Conservation (phyloP, 768 basidiomycete species). For the Cystobasidiopsis lactophilus region DNA sequence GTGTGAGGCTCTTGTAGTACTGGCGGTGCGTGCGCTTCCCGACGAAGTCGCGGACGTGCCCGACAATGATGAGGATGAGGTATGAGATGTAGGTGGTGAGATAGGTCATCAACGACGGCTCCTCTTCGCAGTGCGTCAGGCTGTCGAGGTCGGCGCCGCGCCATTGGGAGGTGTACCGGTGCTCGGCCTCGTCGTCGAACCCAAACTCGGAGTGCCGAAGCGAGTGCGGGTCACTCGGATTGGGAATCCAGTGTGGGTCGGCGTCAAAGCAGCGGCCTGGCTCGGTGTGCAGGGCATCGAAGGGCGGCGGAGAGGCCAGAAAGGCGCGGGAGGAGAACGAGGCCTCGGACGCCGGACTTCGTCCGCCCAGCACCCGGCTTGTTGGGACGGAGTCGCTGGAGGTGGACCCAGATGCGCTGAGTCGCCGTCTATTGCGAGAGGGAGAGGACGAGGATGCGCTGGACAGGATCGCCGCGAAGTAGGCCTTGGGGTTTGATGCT, state of each 20-base stretch:
- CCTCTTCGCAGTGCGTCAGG: conserved; percentile 32
- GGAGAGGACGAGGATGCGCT: too few relatives aligned
- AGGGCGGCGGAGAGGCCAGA: conserved; percentile 6
- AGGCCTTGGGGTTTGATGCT: too few relatives aligned
- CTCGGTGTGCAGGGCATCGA: not conserved
- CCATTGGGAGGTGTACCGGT: conserved; percentile 46
- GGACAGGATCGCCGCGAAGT: too few relatives aligned
- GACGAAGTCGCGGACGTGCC: conserved; percentile 84
- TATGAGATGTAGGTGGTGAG: conserved; percentile 83
- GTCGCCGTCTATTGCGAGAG: too few relatives aligned
- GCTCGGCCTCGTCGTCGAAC: conserved; percentile 56
- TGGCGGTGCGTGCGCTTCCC: conserved; percentile 56
- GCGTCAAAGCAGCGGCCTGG: conserved; percentile 5
- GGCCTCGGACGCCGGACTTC: too few relatives aligned
- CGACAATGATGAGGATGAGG: conserved; percentile 70
- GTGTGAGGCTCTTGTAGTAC: conserved; percentile 59
- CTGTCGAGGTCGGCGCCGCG: conserved; percentile 24
- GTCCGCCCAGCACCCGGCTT: too few relatives aligned
- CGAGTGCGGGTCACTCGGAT: conserved; percentile 1
- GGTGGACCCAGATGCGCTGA: too few relatives aligned
- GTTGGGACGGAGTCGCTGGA: too few relatives aligned
- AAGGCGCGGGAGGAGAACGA: too few relatives aligned
- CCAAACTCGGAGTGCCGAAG: conserved; percentile 62
- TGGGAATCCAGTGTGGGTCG: conserved; percentile 8
- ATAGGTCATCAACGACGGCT: conserved; percentile 81